Percentiles rank a stretch among this genome's conserved stretches.
phyloP scores from a whole-genome alignment of 2,329 filamentous ascomycete genomes.

The Atkinsonella hypoxylon region DNA sequence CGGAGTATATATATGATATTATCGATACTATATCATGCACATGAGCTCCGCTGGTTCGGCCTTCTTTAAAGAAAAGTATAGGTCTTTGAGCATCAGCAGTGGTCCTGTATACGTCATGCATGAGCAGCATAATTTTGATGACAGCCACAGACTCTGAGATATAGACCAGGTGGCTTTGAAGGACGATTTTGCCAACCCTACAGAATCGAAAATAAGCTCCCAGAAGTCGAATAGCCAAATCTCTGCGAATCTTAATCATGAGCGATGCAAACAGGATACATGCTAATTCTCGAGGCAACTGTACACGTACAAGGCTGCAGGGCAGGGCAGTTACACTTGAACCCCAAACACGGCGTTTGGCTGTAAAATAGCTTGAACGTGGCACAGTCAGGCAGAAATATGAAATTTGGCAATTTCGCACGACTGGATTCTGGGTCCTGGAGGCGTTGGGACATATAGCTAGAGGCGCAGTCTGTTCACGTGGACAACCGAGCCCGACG shows the following conservation, averaged over 20 bases:
- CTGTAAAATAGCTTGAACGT: background rate
- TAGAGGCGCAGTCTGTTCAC: background rate
- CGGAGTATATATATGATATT: too few relatives aligned
- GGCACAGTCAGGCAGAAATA: conserved; percentile 2
- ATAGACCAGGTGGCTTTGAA: too few relatives aligned
- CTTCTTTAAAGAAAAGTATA: too few relatives aligned
- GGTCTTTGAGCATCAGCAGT: too few relatives aligned
- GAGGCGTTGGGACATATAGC: background rate
- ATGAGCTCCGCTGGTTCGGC: too few relatives aligned
- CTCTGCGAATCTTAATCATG: background rate
- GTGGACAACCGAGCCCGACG: background rate
- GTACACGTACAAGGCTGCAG: background rate
- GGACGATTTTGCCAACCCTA: too few relatives aligned
- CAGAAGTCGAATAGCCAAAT: background rate
- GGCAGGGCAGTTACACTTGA: background rate
- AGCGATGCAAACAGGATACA: background rate
- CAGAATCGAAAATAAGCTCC: too few relatives aligned
- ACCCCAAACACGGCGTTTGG: background rate
- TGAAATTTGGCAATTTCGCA: conserved; percentile 1
- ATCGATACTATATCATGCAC: too few relatives aligned
- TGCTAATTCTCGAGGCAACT: background rate
- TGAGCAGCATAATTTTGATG: too few relatives aligned
- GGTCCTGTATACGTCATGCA: too few relatives aligned
- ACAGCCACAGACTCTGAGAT: too few relatives aligned
- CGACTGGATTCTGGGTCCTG: background rate